Evolutionary conservation across 2,329 filamentous ascomycete species (phyloP).

Genomic region (Aureobasidium sp.): DNA sequence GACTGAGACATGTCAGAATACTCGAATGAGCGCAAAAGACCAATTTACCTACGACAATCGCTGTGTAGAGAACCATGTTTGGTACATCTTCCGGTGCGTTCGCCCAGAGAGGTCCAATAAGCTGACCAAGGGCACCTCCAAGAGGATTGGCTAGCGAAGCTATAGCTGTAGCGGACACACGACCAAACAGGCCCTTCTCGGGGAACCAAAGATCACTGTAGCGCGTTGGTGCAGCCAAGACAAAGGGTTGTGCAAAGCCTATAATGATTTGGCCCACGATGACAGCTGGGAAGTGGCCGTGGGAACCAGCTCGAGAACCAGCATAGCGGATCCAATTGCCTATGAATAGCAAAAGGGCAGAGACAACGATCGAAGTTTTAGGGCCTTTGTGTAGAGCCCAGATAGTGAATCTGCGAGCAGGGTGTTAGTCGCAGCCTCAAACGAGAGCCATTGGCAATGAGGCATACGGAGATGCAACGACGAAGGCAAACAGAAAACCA

Average conservation of each 20-base stretch:
- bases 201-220: slow-evolving; percentile 97
- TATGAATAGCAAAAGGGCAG: slow-evolving; percentile 65
- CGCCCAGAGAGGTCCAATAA: slow-evolving; percentile 76
- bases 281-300: slow-evolving; percentile 63
- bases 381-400: slow-evolving; percentile 74
- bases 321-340: slow-evolving; percentile 72
- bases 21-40: too few relatives aligned
- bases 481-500: slow-evolving; percentile 78
- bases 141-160: slow-evolving; percentile 83
- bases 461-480: slow-evolving; percentile 56
- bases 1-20: slow-evolving; percentile 28
- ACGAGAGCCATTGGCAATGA: not conserved
- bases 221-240: slow-evolving; percentile 77
- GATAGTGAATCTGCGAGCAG: slow-evolving; percentile 45
- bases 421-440: not conserved
- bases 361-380: slow-evolving; percentile 65
- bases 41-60: slow-evolving; percentile 61
- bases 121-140: slow-evolving; percentile 74
- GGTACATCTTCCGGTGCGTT: slow-evolving; percentile 59
- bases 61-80: slow-evolving; percentile 74
- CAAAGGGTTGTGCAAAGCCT: slow-evolving; percentile 85
- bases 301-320: slow-evolving; percentile 24
- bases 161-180: slow-evolving; percentile 80
- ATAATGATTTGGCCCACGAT: slow-evolving; percentile 91
- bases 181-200: slow-evolving; percentile 50